Percentiles rank a stretch among this genome's conserved stretches.
Conservation (phyloP, 371 early-diverging fungal genomes). For the Fennellomyces sp. region DNA sequence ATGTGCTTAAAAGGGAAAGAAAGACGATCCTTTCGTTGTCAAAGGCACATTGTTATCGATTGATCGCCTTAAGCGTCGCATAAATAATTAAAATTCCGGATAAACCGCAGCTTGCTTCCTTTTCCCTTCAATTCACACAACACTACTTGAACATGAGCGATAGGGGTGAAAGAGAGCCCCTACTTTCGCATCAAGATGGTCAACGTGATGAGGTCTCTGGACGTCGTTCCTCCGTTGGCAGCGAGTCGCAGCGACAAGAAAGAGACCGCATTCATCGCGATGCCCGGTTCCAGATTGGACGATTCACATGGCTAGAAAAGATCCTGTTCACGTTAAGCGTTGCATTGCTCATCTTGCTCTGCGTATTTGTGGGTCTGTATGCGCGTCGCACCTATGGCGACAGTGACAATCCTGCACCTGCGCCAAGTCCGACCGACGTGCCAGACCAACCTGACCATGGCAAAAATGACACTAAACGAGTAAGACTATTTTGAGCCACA, state of each 20-base stretch:
- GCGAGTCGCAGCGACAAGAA: slow-evolving; percentile 1
- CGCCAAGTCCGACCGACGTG: slow-evolving; percentile 4
- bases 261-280: slow-evolving; percentile 1
- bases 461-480: slow-evolving; percentile 3
- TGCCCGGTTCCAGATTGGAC: slow-evolving; percentile 19
- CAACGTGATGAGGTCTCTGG: not conserved
- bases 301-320: slow-evolving; percentile 41
- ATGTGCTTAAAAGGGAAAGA: too few species aligned
- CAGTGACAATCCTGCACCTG: slow-evolving; percentile 6
- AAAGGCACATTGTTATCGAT: too few species aligned
- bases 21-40: too few species aligned
- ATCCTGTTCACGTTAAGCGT: slow-evolving; percentile 29
- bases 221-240: not conserved
- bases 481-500: not conserved
- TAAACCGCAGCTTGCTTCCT: too few species aligned
- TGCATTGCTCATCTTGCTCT: slow-evolving; percentile 34
- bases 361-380: slow-evolving; percentile 43
- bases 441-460: slow-evolving; percentile 5
- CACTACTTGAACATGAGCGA: slow-evolving; percentile 5
- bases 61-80: too few species aligned
- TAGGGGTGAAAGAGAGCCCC: slow-evolving; percentile 9
- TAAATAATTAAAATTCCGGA: too few species aligned
- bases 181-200: slow-evolving; percentile 3
- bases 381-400: slow-evolving; percentile 34
- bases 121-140: too few species aligned